Conservation (phyloP, 2,329 filamentous ascomycete species). For the Ceratocystis eucalypticola region DNA sequence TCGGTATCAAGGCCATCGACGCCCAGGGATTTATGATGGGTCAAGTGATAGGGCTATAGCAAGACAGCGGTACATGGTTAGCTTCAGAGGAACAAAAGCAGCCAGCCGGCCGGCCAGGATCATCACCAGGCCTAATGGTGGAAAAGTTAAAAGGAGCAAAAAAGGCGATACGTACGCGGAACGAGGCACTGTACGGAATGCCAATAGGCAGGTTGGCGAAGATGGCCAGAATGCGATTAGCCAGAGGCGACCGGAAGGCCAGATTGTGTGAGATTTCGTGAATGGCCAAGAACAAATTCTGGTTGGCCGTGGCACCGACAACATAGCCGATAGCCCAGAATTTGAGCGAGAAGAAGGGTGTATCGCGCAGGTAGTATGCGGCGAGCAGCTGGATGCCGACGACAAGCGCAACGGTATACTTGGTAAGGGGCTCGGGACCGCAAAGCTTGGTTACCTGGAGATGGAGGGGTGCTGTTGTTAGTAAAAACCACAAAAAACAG, state of each 20-base stretch:
- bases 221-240: conserved; percentile 78
- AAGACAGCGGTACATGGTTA: conserved; percentile 1
- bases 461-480: neutral
- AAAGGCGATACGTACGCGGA: conserved; percentile 49
- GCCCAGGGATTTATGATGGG: conserved; percentile 95
- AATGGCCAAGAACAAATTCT: conserved; percentile 96
- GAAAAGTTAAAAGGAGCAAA: too few relatives aligned
- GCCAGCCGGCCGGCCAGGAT: neutral
- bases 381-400: conserved; percentile 67
- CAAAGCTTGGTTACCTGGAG: conserved; percentile 84
- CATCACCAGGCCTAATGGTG: too few relatives aligned
- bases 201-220: conserved; percentile 94
- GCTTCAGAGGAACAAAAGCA: conserved; percentile 1
- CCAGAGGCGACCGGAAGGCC: conserved; percentile 67
- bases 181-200: conserved; percentile 89
- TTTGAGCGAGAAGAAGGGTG: conserved; percentile 65
- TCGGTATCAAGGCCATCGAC: conserved; percentile 95
- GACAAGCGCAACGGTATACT: conserved; percentile 77
- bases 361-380: conserved; percentile 63
- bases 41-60: conserved; percentile 78
- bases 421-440: conserved; percentile 87
- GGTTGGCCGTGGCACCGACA: conserved; percentile 87
- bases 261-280: conserved; percentile 98
- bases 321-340: conserved; percentile 84
- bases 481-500: neutral